Conservation (phyloP, 2,329 filamentous ascomycete species). For the Colletotrichum zoysiae region DNA sequence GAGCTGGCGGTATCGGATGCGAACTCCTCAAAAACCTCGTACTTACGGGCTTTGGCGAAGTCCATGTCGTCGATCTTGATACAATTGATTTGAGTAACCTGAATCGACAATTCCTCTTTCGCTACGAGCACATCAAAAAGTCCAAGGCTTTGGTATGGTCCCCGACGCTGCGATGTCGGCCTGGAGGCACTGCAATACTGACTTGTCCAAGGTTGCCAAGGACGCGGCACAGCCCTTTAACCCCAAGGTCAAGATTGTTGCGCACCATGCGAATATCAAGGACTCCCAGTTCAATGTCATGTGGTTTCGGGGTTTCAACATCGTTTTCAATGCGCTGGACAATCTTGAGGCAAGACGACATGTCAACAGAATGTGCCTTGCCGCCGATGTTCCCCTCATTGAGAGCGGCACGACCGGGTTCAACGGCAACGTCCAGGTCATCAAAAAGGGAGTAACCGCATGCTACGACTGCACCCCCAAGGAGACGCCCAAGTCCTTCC, state of each 20-base stretch:
- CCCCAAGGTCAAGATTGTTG: slow-evolving; percentile 85
- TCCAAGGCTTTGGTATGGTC: slow-evolving; percentile 86
- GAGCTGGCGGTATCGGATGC: slow-evolving; percentile 96
- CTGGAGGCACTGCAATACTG: slow-evolving; percentile 5
- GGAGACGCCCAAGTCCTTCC: slow-evolving; percentile 90
- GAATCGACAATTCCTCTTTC: slow-evolving; percentile 97
- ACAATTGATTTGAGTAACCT: slow-evolving; percentile 98
- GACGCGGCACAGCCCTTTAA: slow-evolving; percentile 93
- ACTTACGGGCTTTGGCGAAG: slow-evolving; percentile 89
- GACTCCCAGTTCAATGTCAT: slow-evolving; percentile 85
- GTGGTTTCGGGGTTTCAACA: slow-evolving; percentile 85
- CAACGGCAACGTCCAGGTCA: slow-evolving; percentile 97
- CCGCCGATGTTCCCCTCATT: slow-evolving; percentile 88
- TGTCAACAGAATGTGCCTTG: slow-evolving; percentile 97
- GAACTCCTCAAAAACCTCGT: slow-evolving; percentile 97
- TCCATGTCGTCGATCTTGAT: slow-evolving; percentile 96
- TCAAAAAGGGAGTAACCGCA: slow-evolving; percentile 90
- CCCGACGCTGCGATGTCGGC: slow-evolving; percentile 16
- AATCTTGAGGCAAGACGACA: slow-evolving; percentile 94
- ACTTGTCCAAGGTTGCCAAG: slow-evolving; percentile 79
- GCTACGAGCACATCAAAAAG: slow-evolving; percentile 97
- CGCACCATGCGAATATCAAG: slow-evolving; percentile 96
- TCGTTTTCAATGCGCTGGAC: slow-evolving; percentile 97
- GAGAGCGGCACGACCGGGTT: slow-evolving; percentile 98
- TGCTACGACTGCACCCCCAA: slow-evolving; percentile 97